Evolutionary conservation across 73 alveolate species (phyloP), one percentile per base, ranked within the genome.

Genomic region (Urostyla sp.): DNA sequence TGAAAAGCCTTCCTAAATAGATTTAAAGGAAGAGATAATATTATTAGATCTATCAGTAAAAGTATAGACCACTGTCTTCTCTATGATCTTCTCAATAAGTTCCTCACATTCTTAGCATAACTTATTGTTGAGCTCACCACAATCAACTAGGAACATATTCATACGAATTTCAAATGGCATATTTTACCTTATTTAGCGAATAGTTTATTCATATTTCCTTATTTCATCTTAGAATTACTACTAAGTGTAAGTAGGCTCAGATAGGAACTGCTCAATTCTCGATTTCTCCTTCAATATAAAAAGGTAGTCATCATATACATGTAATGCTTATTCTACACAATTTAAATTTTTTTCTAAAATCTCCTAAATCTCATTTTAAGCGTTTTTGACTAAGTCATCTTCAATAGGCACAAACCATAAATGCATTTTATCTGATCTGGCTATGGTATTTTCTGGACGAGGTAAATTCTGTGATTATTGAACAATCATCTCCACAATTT

Each of bases 361-460:
- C 45, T 80, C 92, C 37, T 86, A 87, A 24, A 94, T 91, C 58
- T 88, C 88, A 37, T 74, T 69, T 20, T 60, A 51, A 1, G 94
- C 96, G n/a, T 40, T 76, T 48, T 57, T 53, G 49, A 80, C 95
- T 13, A 91, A 87, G n/a, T 94, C 98, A 76, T 94, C 98, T 34
- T 94, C 97, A 32, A 43, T 56, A 1, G 94, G 94, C 5, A 94
- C 96, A 30, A 59, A 78, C 98, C 98, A 94, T 28, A 94, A 86
- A 49, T 89, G 92, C 60, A 67, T 89, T 89, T 91, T 92, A 13
- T 91, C 98, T 46, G 91, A 78, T 60, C 95, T 75, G 15, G 97
- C 90, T 0, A 94, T 94, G 24, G 92, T 89, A 72, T 91, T 92
- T 82, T 94, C 98, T 11, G 98, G 98, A 69, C 98, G 69, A 5